Percentiles rank a stretch among this genome's conserved stretches.
Evolutionary conservation across 108 stramenopile species (phyloP).

Genomic region (Pseudonitzschia pungens): DNA sequence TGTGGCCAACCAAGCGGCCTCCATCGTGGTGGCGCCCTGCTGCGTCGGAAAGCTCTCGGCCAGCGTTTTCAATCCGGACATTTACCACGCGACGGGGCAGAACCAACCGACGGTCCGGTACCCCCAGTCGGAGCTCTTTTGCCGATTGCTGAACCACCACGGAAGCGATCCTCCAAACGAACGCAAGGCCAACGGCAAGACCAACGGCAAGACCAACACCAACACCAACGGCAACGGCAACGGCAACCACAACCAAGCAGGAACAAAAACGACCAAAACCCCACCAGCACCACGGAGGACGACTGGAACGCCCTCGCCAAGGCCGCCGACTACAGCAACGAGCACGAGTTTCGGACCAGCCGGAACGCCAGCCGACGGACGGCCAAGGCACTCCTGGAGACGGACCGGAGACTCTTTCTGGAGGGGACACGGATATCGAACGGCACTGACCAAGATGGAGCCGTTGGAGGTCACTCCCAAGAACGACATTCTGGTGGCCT

Average conservation of each 20-base stretch:
- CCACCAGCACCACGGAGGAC: neutral
- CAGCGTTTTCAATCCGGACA: constrained; percentile 54
- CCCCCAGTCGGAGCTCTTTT: constrained; percentile 63
- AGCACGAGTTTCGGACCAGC: constrained; percentile 39
- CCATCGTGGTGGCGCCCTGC: constrained; percentile 62
- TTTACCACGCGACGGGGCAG: constrained; percentile 62
- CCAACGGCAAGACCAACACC: constrained; percentile 11
- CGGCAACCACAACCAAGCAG: neutral
- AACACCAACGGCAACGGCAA: neutral
- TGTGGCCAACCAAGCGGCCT: constrained; percentile 27
- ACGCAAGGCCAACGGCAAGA: neutral
- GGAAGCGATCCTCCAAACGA: neutral
- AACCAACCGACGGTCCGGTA: constrained; percentile 58
- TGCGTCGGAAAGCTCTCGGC: constrained; percentile 69
- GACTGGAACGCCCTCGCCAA: constrained; percentile 73
- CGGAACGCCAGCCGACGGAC: constrained; percentile 67
- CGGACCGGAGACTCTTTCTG: constrained; percentile 61
- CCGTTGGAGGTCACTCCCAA: constrained; percentile 72
- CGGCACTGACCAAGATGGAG: constrained; percentile 63
- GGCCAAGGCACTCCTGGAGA: constrained; percentile 75
- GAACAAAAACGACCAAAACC: no score
- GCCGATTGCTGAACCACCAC: constrained; percentile 24
- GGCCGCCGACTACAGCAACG: constrained; percentile 72
- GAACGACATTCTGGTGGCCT: constrained; percentile 76
- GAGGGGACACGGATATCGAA: constrained; percentile 42